A percentile compares a stretch with the other conserved stretches of the same genome.
Conservation (phyloP, 768 basidiomycete genomes). For the Termitomyces sp. region DNA sequence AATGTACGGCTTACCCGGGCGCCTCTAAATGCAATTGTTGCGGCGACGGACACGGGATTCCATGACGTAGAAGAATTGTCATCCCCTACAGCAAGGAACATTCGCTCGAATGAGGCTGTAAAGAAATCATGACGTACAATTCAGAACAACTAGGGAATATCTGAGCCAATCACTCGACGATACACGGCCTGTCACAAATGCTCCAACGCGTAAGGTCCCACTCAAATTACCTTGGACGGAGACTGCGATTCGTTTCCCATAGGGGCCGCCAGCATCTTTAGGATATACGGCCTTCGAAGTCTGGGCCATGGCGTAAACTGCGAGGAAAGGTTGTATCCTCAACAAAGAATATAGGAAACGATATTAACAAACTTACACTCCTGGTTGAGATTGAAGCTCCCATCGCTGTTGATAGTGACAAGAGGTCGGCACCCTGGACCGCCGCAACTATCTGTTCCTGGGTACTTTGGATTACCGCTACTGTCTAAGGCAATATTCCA, state of each 20-base stretch:
- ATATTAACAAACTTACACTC: conserved; percentile 44
- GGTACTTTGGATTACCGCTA: conserved; percentile 57
- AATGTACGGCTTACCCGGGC: conserved; percentile 43
- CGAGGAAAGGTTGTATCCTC: not conserved
- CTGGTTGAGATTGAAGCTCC: conserved; percentile 61
- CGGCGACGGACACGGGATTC: conserved; percentile 46
- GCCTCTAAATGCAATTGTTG: conserved; percentile 62
- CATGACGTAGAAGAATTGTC: conserved; percentile 43
- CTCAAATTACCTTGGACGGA: conserved; percentile 48
- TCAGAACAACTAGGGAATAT: conserved; percentile 70
- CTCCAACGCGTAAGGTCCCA: conserved; percentile 60
- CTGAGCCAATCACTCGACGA: conserved; percentile 51
- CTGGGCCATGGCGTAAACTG: conserved; percentile 71
- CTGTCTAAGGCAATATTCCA: conserved; percentile 72
- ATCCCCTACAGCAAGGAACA: conserved; percentile 31
- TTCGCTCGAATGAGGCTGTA: not conserved
- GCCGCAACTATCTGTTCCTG: conserved; percentile 58
- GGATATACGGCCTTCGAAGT: conserved; percentile 71
- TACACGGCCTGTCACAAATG: conserved; percentile 55
- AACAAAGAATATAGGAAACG: not conserved
- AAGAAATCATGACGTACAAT: conserved; percentile 36
- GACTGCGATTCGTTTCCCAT: conserved; percentile 62
- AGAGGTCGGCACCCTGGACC: conserved; percentile 60
- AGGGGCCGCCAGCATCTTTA: conserved; percentile 61
- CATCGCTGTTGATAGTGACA: conserved; percentile 59